Conservation (phyloP, 2,329 filamentous ascomycete species). For the Leptographium lundbergii region DNA sequence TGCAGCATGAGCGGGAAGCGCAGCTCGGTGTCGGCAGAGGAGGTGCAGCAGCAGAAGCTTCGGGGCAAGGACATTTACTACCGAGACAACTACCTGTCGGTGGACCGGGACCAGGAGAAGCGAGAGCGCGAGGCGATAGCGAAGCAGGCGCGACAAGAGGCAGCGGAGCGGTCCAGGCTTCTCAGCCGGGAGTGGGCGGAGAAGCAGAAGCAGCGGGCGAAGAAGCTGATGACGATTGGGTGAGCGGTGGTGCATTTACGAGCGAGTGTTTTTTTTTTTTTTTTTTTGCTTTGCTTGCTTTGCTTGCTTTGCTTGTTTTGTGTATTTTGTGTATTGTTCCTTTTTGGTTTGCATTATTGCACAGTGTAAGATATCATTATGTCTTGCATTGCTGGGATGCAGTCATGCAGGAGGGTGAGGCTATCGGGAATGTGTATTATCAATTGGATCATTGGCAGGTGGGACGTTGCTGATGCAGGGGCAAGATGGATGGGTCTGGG, state of each 20-base stretch:
- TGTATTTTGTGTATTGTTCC: neutral
- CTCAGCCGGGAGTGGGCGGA: slow-evolving; percentile 51
- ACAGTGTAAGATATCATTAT: neutral
- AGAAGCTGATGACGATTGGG: slow-evolving; percentile 1
- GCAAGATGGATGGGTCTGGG: too few relatives aligned
- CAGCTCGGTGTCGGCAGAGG: slow-evolving; percentile 36
- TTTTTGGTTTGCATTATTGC: neutral
- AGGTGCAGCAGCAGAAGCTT: slow-evolving; percentile 35
- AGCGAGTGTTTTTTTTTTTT: neutral
- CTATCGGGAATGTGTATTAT: too few relatives aligned
- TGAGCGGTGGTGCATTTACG: neutral
- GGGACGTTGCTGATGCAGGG: too few relatives aligned
- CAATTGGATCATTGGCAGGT: too few relatives aligned
- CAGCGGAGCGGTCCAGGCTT: slow-evolving; percentile 46
- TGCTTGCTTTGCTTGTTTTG: neutral
- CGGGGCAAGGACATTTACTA: slow-evolving; percentile 41
- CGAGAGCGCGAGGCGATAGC: slow-evolving; percentile 40
- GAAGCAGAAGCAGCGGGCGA: slow-evolving; percentile 12
- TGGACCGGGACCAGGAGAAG: slow-evolving; percentile 39
- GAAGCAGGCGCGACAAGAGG: slow-evolving; percentile 43
- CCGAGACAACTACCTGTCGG: slow-evolving; percentile 34
- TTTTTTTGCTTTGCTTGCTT: neutral
- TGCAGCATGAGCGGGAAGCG: slow-evolving; percentile 31
- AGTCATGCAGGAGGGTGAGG: neutral
- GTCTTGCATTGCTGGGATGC: too few relatives aligned